These are phyloP conservation scores for Colletotrichum endophyticum DNA, from an alignment of 2,329 filamentous ascomycete genomes.

Conservation along the genomic window DNA sequence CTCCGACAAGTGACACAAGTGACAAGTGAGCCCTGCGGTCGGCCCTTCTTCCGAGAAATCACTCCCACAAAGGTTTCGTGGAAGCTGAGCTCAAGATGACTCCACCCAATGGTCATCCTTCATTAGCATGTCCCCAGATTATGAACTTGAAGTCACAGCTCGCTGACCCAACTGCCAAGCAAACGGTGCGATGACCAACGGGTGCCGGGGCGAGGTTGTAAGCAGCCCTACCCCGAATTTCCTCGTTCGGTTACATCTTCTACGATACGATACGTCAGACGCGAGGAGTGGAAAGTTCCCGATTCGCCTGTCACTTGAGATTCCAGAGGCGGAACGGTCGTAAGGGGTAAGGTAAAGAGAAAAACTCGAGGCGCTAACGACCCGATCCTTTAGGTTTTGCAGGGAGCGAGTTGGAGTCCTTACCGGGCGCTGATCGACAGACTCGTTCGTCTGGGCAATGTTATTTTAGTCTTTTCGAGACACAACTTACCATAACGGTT, in stretches of 20 bases:
- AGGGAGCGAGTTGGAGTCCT: neutral
- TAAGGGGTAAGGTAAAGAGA: neutral
- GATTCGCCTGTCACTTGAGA: neutral
- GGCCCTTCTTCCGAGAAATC: neutral
- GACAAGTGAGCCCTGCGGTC: neutral
- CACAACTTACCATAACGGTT: neutral
- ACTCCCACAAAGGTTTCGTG: neutral
- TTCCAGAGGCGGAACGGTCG: neutral
- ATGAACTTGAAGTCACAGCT: neutral
- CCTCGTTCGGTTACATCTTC: neutral
- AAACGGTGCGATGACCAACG: neutral
- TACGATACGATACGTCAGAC: neutral
- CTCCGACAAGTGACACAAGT: neutral
- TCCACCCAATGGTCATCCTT: neutral
- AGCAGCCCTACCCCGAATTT: neutral
- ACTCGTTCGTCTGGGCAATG: neutral
- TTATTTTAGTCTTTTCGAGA: neutral
- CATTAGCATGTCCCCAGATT: neutral
- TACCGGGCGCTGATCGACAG: neutral
- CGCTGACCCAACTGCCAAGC: neutral
- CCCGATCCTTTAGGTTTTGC: neutral
- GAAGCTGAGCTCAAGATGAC: neutral
- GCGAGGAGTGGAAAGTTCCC: neutral
- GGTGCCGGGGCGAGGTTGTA: neutral
- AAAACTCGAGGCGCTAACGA: neutral